Evolutionary conservation across 2,329 filamentous ascomycete genomes (phyloP).

Genomic region (Albifimbria verrucaria): DNA sequence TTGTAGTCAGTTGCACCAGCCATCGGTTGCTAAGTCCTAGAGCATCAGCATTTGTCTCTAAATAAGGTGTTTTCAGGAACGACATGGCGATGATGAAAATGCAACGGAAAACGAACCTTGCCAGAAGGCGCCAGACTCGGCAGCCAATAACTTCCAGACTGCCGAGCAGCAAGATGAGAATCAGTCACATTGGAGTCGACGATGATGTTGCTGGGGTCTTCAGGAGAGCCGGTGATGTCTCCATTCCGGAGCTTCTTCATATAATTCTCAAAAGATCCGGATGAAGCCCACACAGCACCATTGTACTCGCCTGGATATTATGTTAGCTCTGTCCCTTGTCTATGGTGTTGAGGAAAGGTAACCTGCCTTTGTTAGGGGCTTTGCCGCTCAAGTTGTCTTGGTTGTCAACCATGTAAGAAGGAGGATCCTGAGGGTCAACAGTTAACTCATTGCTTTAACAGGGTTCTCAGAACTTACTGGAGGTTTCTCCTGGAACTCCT

Average conservation of each 20-base stretch:
- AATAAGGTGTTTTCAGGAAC: background rate
- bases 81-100: background rate
- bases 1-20: background rate
- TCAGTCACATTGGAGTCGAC: too few species aligned
- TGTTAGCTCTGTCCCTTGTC: background rate
- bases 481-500: background rate
- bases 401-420: background rate
- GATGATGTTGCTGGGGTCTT: too few species aligned
- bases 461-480: background rate
- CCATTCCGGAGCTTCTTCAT: too few species aligned
- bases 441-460: too few species aligned
- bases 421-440: background rate
- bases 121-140: too few species aligned
- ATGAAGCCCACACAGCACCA: too few species aligned
- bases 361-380: background rate
- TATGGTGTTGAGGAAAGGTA: background rate
- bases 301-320: too few species aligned
- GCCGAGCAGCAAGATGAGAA: too few species aligned
- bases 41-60: background rate
- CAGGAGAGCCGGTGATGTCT: too few species aligned
- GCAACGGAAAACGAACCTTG: too few species aligned
- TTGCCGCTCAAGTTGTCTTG: background rate
- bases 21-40: background rate
- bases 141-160: too few species aligned
- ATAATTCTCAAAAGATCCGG: too few species aligned